These are phyloP conservation scores for Daldinia grandis DNA, from an alignment of 495 filamentous ascomycete species.

Conservation along the genomic window DNA sequence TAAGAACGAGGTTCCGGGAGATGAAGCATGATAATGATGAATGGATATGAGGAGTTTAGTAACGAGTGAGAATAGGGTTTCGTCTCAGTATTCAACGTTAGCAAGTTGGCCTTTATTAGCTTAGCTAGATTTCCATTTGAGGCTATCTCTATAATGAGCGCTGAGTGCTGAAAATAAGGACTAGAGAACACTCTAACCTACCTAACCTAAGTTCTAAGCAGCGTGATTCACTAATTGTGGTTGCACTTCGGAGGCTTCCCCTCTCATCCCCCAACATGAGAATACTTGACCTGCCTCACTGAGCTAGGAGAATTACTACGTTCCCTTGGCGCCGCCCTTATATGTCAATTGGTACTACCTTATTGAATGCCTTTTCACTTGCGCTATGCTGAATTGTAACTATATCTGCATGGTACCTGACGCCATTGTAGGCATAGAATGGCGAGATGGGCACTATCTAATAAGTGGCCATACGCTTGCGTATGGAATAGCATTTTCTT, in stretches of 20 bases:
- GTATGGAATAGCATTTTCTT: neutral
- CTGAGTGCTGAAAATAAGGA: neutral
- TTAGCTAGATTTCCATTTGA: neutral
- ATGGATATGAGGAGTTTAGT: neutral
- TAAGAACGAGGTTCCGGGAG: neutral
- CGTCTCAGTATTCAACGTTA: neutral
- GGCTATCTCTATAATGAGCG: neutral
- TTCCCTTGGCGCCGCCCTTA: slow-evolving; percentile 17
- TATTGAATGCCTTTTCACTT: neutral
- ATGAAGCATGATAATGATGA: neutral
- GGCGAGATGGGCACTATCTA: neutral
- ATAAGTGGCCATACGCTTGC: neutral
- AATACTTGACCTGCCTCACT: slow-evolving; percentile 24
- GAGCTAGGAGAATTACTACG: slow-evolving; percentile 22
- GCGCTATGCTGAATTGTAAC: neutral
- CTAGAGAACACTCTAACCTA: neutral
- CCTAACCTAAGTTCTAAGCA: neutral
- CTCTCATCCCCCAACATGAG: slow-evolving; percentile 6
- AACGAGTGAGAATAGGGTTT: neutral
- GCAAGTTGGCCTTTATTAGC: neutral
- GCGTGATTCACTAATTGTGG: neutral
- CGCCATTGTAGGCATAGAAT: slow-evolving; percentile 17
- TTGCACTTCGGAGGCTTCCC: neutral
- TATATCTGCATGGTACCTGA: neutral
- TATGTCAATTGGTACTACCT: neutral